Base-by-base conservation (phyloP, 768 basidiomycete species). In the Agrocybe pediades region DNA sequence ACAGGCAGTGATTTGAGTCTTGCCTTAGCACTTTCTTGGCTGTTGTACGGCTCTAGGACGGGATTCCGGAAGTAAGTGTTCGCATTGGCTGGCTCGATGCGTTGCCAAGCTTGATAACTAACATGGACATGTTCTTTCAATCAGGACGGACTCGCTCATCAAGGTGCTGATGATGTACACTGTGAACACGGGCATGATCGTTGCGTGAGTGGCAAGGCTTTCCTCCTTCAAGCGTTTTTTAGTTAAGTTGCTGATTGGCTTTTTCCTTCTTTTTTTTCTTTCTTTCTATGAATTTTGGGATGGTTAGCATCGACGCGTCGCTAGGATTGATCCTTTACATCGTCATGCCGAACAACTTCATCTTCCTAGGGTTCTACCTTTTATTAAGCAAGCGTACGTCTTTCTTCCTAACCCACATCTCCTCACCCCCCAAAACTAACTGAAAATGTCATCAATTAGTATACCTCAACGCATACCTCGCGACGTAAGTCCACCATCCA, bases 391-490 rank as follows among this genome's bases (percentile, higher is more conserved):
- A 84, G 65, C 58, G 82, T 82, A 44, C 57, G 81, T 56, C 16
- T 2, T 11, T 8, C 16, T 9, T n/a, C 21, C 11, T 27, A 20
- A 45, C 16, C 11, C 24, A 13, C 15, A 36, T 41, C 20, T 30
- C 13, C 6, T 39, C 40, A n/a, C 3, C 16, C 26, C 20, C 33
- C 46, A 11, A 27, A 30, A 39, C n/a, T 27, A 33, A 27, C 17
- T 41, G 6, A 20, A 5, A 21, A 11, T 49, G 19, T 27, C 41
- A n/a, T 23, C 39, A 9, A 26, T 30, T 45, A 84, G 81, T 85
- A 21, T 84, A 84, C 57, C 69, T 79, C 13, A 84, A 84, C 56
- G 79, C 82, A 7, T 82, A 83, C 59, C 72, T 85, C 7, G 81
- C 83, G 24, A 67, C 67, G 71, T 74, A 33, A 62, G 68, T 49